Evolutionary conservation across 2,329 filamentous ascomycete genomes (phyloP).

Genomic region (Leptodontidium sp.): DNA sequence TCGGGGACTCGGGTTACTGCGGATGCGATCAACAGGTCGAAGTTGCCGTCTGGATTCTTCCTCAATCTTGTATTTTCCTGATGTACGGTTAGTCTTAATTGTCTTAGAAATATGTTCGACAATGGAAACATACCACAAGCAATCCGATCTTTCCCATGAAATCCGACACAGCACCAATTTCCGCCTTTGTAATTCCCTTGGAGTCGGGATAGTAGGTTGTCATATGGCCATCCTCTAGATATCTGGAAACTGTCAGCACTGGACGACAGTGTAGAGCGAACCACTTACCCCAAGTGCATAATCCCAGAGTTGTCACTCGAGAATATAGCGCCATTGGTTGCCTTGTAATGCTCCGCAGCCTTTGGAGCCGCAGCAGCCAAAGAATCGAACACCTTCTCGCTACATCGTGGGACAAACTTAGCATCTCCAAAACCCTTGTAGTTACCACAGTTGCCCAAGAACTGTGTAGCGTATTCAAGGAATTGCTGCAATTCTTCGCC

Average conservation of each 20-base stretch:
- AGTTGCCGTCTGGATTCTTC: constrained; percentile 70
- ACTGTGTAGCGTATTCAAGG: constrained; percentile 80
- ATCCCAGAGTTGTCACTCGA: constrained; percentile 68
- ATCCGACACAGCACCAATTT: constrained; percentile 76
- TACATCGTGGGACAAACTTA: constrained; percentile 81
- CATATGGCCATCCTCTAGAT: constrained; percentile 77
- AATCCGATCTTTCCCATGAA: constrained; percentile 77
- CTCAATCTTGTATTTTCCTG: constrained; percentile 78
- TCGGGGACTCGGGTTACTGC: constrained; percentile 66
- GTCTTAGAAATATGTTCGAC: neutral
- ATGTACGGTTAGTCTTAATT: neutral
- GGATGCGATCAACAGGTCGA: constrained; percentile 79
- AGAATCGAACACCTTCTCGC: constrained; percentile 68
- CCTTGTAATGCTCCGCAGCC: constrained; percentile 69
- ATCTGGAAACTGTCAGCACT: neutral
- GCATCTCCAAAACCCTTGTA: constrained; percentile 89
- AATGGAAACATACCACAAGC: constrained; percentile 54
- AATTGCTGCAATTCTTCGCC: constrained; percentile 72
- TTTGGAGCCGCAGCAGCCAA: constrained; percentile 68
- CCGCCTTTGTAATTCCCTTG: constrained; percentile 74
- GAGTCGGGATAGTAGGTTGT: constrained; percentile 86
- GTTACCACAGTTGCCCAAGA: constrained; percentile 80
- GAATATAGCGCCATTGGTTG: constrained; percentile 77
- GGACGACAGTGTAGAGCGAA: neutral
- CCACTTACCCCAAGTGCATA: constrained; percentile 73